Evolutionary conservation across 495 filamentous ascomycete species (phyloP), one percentile per base, ranked within the genome.

Genomic region (Trichocladium antarcticum): DNA sequence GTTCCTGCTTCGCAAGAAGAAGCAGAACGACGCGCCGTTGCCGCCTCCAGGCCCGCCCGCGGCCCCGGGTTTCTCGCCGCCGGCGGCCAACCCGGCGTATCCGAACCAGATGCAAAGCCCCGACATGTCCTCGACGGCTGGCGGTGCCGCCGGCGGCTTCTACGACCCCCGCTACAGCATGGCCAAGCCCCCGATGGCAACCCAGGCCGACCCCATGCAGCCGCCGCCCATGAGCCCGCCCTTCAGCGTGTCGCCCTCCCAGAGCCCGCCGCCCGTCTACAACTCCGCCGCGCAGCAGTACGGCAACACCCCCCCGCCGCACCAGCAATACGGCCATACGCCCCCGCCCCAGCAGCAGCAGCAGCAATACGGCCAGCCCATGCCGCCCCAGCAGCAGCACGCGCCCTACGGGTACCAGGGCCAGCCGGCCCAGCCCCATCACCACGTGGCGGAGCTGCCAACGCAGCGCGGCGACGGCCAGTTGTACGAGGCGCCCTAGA

Each of bases 1-100:
- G 53, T 61, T 70, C 57, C 53, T 72, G 15, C 15, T 72, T 21
- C 68, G 68, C 40, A 61, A 58, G 17, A 68, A 62, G 34, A 67
- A 66, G 32, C 59, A 68, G 39, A 54, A 57, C 16, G 36, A 32
- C 9, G 5, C 46, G 32, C 46, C 36, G 1, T 15, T 3, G 37
- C 42, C 19, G 14, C 49, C 24, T 14, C 17, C 4, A 24, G 7
- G 3, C n/a, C 16, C 17, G 24, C 20, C 47, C 50, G 16, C 41
- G 49, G 2, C 34, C 47, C 1, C 22, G 6, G 45, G 19, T 37
- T n/a, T n/a, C n/a, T n/a, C n/a, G n/a, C 19, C 6, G 19, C 34
- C 37, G 21, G 22, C 12, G 22, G 16, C 27, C 34, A 32, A 14
- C 31, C 31, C 31, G 27, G 27, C 49, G 5, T 47, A 49, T 21